phyloP scores from a whole-genome alignment of 202 grass and related monocot species.

The Digitaria exilis region DNA sequence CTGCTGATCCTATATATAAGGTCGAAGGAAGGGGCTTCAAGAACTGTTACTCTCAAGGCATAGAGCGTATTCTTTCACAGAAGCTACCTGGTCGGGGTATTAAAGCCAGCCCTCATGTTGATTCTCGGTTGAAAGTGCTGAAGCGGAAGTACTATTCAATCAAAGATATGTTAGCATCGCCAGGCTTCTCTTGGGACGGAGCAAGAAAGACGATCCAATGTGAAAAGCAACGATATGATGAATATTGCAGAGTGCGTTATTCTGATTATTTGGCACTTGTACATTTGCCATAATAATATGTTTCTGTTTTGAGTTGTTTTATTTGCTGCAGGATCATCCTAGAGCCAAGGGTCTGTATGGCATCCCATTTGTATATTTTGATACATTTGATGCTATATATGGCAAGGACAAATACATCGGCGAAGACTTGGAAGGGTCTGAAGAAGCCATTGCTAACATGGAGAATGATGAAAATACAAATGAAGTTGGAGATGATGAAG shows the following conservation, averaged over 20 bases:
- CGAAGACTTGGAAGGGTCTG: conserved; percentile 43
- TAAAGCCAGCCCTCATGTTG: conserved; percentile 45
- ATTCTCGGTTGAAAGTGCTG: conserved; percentile 50
- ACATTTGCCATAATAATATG: not conserved
- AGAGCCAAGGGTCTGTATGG: conserved; percentile 52
- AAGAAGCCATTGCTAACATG: conserved; percentile 30
- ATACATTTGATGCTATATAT: conserved; percentile 44
- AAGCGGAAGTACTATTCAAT: conserved; percentile 50
- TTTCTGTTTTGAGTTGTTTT: conserved; percentile 32
- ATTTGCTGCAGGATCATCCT: conserved; percentile 52
- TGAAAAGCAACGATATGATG: conserved; percentile 35
- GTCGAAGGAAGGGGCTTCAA: conserved; percentile 54
- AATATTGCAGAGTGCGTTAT: conserved; percentile 39
- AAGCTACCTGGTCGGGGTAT: conserved; percentile 47
- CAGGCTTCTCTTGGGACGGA: conserved; percentile 44
- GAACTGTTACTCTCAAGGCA: conserved; percentile 55
- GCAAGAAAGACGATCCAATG: conserved; percentile 37
- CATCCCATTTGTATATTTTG: conserved; percentile 45
- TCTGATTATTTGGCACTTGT: not conserved
- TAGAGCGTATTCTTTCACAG: conserved; percentile 44
- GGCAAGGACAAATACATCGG: conserved; percentile 33
- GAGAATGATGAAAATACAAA: conserved; percentile 43
- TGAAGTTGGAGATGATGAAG: conserved; percentile 37
- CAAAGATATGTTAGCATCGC: conserved; percentile 45
- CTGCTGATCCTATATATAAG: conserved; percentile 47